Base-by-base conservation (phyloP, 2,329 filamentous ascomycete species). In the Elsinoe batatas region DNA sequence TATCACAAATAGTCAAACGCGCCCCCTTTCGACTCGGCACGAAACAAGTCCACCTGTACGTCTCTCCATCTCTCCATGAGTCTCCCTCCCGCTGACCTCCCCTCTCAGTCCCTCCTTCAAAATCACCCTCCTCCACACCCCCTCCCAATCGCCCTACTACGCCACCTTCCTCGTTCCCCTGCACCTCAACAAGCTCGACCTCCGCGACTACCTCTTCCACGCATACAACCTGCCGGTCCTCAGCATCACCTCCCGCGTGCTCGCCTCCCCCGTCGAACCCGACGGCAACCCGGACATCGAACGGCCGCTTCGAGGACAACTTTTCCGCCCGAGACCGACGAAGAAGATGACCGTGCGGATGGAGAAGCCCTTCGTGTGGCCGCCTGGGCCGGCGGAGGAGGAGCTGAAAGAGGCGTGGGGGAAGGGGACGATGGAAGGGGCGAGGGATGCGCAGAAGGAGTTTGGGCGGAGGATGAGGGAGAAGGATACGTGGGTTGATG, bases 321-420 rank as follows among this genome's bases (percentile, higher is more conserved):
- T 82, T 76, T 84, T 82, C 70, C 81, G 91, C 20, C 86, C 87
- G 22, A 77, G 80, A 61, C 75, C 83, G 50, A 79, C 84, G 65
- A 98, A 98, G 80, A 87, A 84, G 71, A 98, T 98, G 93, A 95
- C 87, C 40, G 88, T 94, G 43, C 88, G 96, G 76, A 80, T 98
- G 74, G 81, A 79, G 59, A 76, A 84, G 74, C 88, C 91, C 3
- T 98, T 98, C 74, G 82, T 87, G 56, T 97, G 88, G 86, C 93
- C 93, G 1, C 79, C 82, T 61, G 70, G 76, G 61, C 87, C 88
- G 3, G 71, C 76, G 61, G 78, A 85, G 67, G 74, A 80, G 59
- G 68, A 76, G 57, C 71, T 75, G 68, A 90, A 74, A 57, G 77
- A 75, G 47, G 32, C 18, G 20, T 69, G 66, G 67, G 64, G 64